phyloP scores from a whole-genome alignment of 208 protist species.

The Tetramitus jugosus region DNA sequence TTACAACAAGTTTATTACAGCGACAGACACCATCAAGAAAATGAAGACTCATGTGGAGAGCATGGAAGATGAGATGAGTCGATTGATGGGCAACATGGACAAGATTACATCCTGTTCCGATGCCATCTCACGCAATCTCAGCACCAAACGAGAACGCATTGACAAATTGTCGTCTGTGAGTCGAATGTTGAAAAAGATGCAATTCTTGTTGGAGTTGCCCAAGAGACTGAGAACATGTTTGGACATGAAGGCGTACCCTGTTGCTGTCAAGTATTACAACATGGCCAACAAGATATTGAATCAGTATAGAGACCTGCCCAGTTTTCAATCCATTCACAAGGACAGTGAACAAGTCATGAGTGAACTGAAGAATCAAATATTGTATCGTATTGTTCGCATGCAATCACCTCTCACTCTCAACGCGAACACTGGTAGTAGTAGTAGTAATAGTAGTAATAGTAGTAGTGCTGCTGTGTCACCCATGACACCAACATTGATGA shows the following conservation, averaged over 20 bases:
- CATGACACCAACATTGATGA: too few relatives aligned
- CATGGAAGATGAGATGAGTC: constrained; percentile 52
- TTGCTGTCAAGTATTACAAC: constrained; percentile 15
- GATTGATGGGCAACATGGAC: constrained; percentile 6
- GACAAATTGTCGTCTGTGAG: constrained; percentile 12
- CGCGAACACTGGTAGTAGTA: too few relatives aligned
- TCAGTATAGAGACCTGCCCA: constrained; percentile 13
- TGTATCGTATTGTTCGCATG: too few relatives aligned
- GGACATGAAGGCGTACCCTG: constrained; percentile 19
- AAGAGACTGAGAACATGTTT: constrained; percentile 12
- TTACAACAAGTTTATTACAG: constrained; percentile 96
- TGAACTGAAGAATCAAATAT: background rate
- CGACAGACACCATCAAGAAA: constrained; percentile 90
- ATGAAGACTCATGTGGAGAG: constrained; percentile 73
- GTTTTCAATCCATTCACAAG: constrained; percentile 24
- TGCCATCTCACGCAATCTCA: background rate
- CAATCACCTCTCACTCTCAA: too few relatives aligned
- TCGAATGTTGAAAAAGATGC: constrained; percentile 24
- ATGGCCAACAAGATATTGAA: constrained; percentile 16
- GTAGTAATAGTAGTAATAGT: too few relatives aligned
- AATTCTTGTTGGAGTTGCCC: constrained; percentile 27
- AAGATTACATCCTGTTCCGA: background rate
- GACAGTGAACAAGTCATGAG: background rate
- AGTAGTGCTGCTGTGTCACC: too few relatives aligned
- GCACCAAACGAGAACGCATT: constrained; percentile 12